Evolutionary conservation across 1,284 basidiomycete genomes (phyloP).

Genomic region (Rhodotorula sp.): DNA sequence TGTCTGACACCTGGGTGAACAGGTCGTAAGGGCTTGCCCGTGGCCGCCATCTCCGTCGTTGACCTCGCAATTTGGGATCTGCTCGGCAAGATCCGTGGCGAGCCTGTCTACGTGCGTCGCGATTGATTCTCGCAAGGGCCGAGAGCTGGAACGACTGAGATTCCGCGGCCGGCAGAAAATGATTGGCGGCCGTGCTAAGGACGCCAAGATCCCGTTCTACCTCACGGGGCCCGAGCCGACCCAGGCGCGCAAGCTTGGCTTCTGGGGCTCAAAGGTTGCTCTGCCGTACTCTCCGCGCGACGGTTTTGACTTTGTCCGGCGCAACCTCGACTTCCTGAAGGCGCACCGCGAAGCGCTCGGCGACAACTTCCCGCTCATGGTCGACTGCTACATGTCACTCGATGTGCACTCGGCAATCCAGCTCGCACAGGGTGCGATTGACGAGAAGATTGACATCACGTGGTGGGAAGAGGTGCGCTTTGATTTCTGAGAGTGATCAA

Average conservation of each 20-base stretch:
- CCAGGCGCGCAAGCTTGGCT: constrained; percentile 54
- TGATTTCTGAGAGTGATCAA: background rate
- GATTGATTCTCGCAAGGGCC: background rate
- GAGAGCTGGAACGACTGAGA: background rate
- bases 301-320: constrained; percentile 55
- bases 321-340: constrained; percentile 58
- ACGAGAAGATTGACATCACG: constrained; percentile 55
- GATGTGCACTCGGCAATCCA: constrained; percentile 56
- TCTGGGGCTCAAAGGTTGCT: constrained; percentile 59
- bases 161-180: constrained; percentile 50
- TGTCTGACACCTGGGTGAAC: background rate
- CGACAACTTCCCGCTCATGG: constrained; percentile 57
- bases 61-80: constrained; percentile 60
- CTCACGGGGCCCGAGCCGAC: constrained; percentile 57
- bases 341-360: constrained; percentile 55
- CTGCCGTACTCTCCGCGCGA: constrained; percentile 58
- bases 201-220: constrained; percentile 57
- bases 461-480: constrained; percentile 59
- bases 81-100: constrained; percentile 58
- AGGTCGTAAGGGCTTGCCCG: background rate
- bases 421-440: constrained; percentile 55
- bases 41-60: constrained; percentile 58
- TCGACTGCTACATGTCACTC: constrained; percentile 51
- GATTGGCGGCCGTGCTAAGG: constrained; percentile 58
- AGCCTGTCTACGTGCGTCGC: constrained; percentile 56